Evolutionary conservation across 176 grass and related monocot genomes (phyloP), one percentile per base, ranked within the genome.

Genomic region (Stipa capillata): DNA sequence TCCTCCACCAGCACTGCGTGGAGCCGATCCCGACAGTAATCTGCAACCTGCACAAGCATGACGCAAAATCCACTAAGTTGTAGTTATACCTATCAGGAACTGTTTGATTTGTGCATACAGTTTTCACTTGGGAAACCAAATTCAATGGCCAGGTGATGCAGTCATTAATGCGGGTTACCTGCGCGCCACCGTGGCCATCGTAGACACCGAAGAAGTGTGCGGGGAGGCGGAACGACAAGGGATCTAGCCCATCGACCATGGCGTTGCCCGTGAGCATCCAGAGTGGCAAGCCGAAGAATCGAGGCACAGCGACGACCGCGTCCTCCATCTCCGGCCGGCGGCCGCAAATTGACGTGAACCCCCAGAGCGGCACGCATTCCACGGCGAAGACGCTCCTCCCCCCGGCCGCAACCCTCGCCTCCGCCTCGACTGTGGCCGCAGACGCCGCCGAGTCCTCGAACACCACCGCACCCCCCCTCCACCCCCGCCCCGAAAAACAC

Each of bases 171-270:
- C 24, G 15, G 29, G 9, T 32, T 24, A 89, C 87, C 82, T 79
- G 90, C 0, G 83, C 77, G 39, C 94, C 94, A 43, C 94, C 90
- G 75, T 97, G 94, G 35, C 94, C 91, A 7, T 93, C 94, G n/a
- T 93, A 97, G 2, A 97, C 94, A 29, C 91, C 94, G 20, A 97
- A 93, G 71, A 93, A 97, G 84, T 93, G 91, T 0, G 87, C 75
- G 20, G 93, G 82, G 7, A 93, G 73, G 35, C 82, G 82, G 73
- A 94, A 85, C 15, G 79, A 80, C 41, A 72, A 79, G 8, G 80
- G 83, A 60, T 97, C 88, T 3, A 97, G 66, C 13, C 88, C 88
- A 31, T 91, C 86, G 17, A 93, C 75, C 2, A 49, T 40, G 2
- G 68, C 49, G 80, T 90, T 89, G 11, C 74, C 74, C 6, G 88